Conservation (phyloP, 768 basidiomycete species). For the Suillus bovinus region DNA sequence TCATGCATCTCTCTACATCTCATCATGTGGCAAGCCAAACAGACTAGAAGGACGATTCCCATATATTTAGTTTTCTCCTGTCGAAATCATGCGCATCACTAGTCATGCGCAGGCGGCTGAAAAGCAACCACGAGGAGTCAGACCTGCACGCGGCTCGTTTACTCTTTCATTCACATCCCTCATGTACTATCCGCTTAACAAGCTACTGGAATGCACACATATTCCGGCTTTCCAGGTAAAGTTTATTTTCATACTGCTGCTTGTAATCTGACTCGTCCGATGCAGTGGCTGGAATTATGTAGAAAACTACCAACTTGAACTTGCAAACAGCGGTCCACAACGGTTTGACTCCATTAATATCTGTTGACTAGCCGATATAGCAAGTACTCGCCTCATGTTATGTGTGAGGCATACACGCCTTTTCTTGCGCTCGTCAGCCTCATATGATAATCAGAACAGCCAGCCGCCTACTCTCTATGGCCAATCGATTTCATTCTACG, state of each 20-base stretch:
- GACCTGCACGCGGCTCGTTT: neutral
- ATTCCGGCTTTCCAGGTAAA: neutral
- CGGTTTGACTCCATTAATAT: neutral
- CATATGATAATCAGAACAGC: neutral
- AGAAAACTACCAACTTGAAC: neutral
- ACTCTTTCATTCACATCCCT: neutral
- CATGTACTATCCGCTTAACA: neutral
- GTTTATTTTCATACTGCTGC: neutral
- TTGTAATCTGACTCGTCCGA: neutral
- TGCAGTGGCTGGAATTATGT: neutral
- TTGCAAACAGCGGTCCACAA: neutral
- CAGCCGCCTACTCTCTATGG: slow-evolving; percentile 1
- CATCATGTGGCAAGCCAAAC: too few species aligned
- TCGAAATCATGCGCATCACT: neutral
- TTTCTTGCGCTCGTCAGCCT: slow-evolving; percentile 2
- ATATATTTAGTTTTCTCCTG: neutral
- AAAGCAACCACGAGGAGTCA: neutral
- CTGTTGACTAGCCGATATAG: neutral
- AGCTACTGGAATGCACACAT: neutral
- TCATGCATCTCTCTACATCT: too few species aligned
- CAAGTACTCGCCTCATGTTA: slow-evolving; percentile 1
- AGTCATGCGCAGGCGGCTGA: too few species aligned
- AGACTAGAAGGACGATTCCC: too few species aligned
- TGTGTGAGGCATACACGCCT: slow-evolving; percentile 1
- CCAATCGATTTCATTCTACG: slow-evolving; percentile 3